A percentile compares a stretch with the other conserved stretches of the same genome.
These are phyloP conservation scores for Hyaloperonospora arabidopsidis DNA, from an alignment of 352 stramenopile genomes.

Conservation along the genomic window DNA sequence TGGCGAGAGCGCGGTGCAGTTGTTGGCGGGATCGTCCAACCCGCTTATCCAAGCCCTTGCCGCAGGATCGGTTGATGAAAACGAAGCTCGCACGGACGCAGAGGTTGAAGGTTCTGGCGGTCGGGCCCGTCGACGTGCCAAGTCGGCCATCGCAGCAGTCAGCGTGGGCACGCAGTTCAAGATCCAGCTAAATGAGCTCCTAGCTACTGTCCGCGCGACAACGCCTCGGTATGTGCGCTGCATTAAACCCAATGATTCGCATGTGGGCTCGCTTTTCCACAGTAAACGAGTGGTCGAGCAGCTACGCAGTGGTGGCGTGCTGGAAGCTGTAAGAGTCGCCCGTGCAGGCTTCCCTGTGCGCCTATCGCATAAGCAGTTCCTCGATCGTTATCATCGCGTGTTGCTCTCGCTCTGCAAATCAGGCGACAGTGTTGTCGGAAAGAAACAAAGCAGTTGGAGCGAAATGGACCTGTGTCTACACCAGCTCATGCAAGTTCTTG, in stretches of 20 bases:
- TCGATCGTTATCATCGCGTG: conserved; percentile 55
- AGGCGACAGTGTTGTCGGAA: conserved; percentile 15
- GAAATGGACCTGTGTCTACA: conserved; percentile 29
- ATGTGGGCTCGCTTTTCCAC: conserved; percentile 67
- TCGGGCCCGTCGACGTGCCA: conserved; percentile 29
- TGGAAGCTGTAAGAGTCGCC: conserved; percentile 83
- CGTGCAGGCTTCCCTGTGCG: conserved; percentile 80
- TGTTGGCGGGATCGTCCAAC: conserved; percentile 50
- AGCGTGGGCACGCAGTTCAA: conserved; percentile 90
- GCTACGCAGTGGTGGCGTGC: conserved; percentile 74
- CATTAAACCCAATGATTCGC: conserved; percentile 96
- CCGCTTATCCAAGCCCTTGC: conserved; percentile 60
- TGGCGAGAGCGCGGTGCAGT: conserved; percentile 50
- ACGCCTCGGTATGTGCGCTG: conserved; percentile 97
- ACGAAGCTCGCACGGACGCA: conserved; percentile 4
- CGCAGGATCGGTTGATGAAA: conserved; percentile 10
- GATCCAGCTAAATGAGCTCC: conserved; percentile 90
- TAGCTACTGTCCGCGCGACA: conserved; percentile 90
- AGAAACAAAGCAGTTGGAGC: conserved; percentile 14
- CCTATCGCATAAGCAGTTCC: conserved; percentile 71
- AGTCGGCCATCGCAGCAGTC: conserved; percentile 55
- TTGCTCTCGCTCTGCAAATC: conserved; percentile 32
- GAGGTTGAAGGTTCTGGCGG: conserved; percentile 15
- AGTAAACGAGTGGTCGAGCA: conserved; percentile 72
- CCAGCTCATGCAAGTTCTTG: conserved; percentile 26